phyloP scores from a whole-genome alignment of 345 rosid genomes.

The Euphorbia lathyris region DNA sequence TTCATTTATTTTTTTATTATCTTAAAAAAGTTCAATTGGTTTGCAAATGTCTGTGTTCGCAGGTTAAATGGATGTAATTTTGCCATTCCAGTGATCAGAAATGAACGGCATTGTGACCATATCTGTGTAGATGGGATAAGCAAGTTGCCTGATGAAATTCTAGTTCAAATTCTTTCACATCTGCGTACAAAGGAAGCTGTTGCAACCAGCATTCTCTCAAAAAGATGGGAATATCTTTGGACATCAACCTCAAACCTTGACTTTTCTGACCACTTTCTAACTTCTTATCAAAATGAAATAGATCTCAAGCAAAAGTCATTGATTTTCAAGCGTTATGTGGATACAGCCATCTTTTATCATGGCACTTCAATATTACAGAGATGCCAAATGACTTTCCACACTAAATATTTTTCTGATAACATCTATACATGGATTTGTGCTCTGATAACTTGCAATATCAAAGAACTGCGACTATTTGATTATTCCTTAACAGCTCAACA shows the following conservation, averaged over 20 bases:
- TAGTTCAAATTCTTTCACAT: background rate
- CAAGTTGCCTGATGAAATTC: conserved; percentile 14
- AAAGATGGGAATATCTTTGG: conserved; percentile 20
- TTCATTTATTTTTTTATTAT: too few species aligned
- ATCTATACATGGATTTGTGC: conserved; percentile 10
- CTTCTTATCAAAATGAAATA: background rate
- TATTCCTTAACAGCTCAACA: background rate
- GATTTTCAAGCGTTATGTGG: background rate
- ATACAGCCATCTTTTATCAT: conserved; percentile 2
- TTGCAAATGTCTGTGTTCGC: background rate
- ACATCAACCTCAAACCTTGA: conserved; percentile 1
- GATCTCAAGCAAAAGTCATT: background rate
- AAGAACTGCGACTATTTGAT: background rate
- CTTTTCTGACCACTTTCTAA: background rate
- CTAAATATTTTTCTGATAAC: background rate
- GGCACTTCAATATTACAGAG: background rate
- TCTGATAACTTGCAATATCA: background rate
- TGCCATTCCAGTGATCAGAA: background rate
- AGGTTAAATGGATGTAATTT: background rate
- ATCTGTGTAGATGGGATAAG: conserved; percentile 1
- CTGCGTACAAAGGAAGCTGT: conserved; percentile 9
- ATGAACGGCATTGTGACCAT: background rate
- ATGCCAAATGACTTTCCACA: background rate
- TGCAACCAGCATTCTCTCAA: conserved; percentile 12
- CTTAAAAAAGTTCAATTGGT: too few species aligned